Evolutionary conservation across 257 asterid species (phyloP).

Genomic region (Echites panduratus): DNA sequence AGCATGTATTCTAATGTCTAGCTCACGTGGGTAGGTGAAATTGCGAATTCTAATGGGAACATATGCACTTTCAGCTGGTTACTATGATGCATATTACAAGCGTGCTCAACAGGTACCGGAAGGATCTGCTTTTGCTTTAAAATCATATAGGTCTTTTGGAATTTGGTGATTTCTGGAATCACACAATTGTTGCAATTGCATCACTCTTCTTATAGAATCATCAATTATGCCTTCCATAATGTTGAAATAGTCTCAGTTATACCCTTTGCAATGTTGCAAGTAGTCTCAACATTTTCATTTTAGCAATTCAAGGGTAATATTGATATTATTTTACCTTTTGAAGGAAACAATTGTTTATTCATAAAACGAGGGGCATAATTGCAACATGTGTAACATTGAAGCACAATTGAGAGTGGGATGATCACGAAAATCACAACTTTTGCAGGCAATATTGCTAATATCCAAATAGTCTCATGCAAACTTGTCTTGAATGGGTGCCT

Average conservation of each 20-base stretch:
- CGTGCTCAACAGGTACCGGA: constrained; percentile 87
- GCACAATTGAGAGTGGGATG: neutral
- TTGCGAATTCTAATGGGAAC: constrained; percentile 97
- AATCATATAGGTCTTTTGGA: neutral
- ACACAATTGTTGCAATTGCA: neutral
- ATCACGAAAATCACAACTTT: neutral
- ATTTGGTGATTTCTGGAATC: neutral
- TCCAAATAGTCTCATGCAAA: neutral
- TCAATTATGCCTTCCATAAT: neutral
- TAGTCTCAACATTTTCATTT: neutral
- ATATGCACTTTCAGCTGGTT: constrained; percentile 98
- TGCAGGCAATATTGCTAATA: neutral
- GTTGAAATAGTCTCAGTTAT: neutral
- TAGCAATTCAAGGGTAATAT: neutral
- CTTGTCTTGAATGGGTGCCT: neutral
- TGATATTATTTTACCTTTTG: neutral
- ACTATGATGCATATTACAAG: constrained; percentile 96
- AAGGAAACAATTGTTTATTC: no score
- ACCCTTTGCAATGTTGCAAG: neutral
- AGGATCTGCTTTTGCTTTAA: neutral
- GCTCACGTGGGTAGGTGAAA: constrained; percentile 55
- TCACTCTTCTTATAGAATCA: neutral
- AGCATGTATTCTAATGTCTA: neutral
- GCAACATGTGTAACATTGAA: neutral
- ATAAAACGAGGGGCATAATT: neutral